Evolutionary conservation across 176 grass and related monocot species (phyloP).

Genomic region (Phragmites australis): DNA sequence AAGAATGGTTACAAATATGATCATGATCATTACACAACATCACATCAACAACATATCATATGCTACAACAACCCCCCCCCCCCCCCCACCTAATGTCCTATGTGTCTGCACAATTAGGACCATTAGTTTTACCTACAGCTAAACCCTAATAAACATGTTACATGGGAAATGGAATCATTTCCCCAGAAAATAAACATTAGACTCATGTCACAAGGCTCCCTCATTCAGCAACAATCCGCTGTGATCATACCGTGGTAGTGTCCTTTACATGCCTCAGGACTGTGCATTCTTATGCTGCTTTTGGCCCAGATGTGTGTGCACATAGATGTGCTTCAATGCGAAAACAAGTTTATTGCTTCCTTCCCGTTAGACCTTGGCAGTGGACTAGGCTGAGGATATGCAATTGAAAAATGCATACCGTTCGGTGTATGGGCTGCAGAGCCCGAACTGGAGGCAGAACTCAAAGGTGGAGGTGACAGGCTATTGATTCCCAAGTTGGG

Average conservation of each 20-base stretch:
- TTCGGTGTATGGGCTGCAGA: conserved; percentile 39
- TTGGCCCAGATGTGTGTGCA: neutral
- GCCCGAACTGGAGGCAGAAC: conserved; percentile 45
- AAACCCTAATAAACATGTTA: conserved; percentile 51
- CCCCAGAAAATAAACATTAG: conserved; percentile 30
- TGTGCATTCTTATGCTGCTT: conserved; percentile 1
- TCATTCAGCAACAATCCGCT: neutral
- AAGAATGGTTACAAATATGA: conserved; percentile 32
- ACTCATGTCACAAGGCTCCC: conserved; percentile 22
- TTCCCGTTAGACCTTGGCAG: conserved; percentile 53
- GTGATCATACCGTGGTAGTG: neutral
- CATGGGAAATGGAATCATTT: conserved; percentile 37
- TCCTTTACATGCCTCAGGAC: conserved; percentile 14
- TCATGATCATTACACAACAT: conserved; percentile 41
- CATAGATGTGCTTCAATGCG: neutral
- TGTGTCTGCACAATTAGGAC: conserved; percentile 24
- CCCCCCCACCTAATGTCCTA: conserved; percentile 48
- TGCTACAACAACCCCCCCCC: neutral
- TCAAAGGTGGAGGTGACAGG: conserved; percentile 42
- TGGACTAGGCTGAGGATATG: conserved; percentile 40
- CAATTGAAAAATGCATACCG: conserved; percentile 40
- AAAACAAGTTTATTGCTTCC: conserved; percentile 49
- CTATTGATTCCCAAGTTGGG: conserved; percentile 50
- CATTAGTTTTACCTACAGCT: conserved; percentile 53
- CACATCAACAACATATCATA: conserved; percentile 32